Evolutionary conservation across 805 yeast species (phyloP), one percentile per base, ranked within the genome.

Genomic region (Ogataea nonfermentans): DNA sequence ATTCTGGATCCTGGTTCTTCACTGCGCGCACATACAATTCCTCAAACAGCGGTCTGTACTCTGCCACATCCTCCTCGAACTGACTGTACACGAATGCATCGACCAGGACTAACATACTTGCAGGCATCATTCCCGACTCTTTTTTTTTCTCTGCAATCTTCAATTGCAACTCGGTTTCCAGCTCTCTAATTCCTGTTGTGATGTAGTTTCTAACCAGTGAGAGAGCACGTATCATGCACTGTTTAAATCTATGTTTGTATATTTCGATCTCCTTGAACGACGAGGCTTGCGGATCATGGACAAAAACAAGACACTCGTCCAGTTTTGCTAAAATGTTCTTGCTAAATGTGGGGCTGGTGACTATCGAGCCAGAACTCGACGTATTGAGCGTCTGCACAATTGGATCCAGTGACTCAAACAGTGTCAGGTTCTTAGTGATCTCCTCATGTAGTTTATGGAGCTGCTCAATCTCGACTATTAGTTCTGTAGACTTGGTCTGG

Each of bases 191-290:
- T 24, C 68, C 70, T n/a, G 59, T 59, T 8, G 68, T 68, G 39
- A 85, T 62, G 55, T 81, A 87, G 52, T 81, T 85, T 47, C 82
- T 74, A 11, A 88, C 76, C 43, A 91, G 66, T 0, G 93, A 79
- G 32, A 88, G 69, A 1, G 95, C 81, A 43, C 96, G 73, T 1
- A 90, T 79, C 73, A 88, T 70, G 53, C 96, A 86, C 52, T 86
- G 95, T 46, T 84, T 77, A 63, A 86, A 87, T 43, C 90, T 74
- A 47, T 79, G 76, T 33, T 72, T 73, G 57, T 85, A 88, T 2
- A 77, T 55, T 19, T 80, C 91, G 9, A 76, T 67, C 38, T 89
- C 95, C 54, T 76, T 79, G 53, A 84, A 83, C 8, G 56, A 44
- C 4, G 55, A 45, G 41, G 79, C 79, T 6, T 68, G 61, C 37